Evolutionary conservation across 441 rosid genomes (phyloP), one percentile per base, ranked within the genome.

Genomic region (Corymbia citriodora): DNA sequence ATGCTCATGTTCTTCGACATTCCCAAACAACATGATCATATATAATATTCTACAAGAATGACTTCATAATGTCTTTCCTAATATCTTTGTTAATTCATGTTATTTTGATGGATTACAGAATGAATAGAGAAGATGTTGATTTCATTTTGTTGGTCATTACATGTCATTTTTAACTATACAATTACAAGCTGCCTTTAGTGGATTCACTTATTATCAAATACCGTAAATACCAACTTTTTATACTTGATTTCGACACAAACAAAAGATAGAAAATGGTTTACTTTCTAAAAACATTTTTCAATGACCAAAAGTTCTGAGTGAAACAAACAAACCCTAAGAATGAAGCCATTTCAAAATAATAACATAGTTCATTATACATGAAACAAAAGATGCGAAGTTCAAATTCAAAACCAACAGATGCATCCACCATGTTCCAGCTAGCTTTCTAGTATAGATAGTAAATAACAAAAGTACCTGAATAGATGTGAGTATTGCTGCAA

Each of bases 401-500:
- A 45, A 79, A 45, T 23, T 79, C n/a, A 79, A 74, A 40, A 79
- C 52, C 53, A 74, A 45, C 2, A 45, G 85, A 79, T 79, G 9
- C 85, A 45, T 79, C n/a, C 2, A 4, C 6, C 85, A 79, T 45
- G 1, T 23, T 79, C n/a, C n/a, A 13, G 48, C 85, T 79, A 79
- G 52, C 85, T 79, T 74, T 79, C 85, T 79, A 23, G 52, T 45
- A 79, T 23, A 45, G 53, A 79, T 45, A 79, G n/a, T 23, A 79
- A 7, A 79, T 79, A 36, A 79, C 85, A n/a, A 72, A 86, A 8
- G n/a, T 87, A 96, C 95, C 96, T 94, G 97, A 82, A 96, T 96
- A 7, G 97, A 96, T 40, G 96, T 96, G 89, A 96, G 96, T 63
- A 96, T 93, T 1, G 96, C 96, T 40, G 97, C 93, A 5, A 95